Conservation (phyloP, 164 flowering plant species). For the Buxus sempervirens region DNA sequence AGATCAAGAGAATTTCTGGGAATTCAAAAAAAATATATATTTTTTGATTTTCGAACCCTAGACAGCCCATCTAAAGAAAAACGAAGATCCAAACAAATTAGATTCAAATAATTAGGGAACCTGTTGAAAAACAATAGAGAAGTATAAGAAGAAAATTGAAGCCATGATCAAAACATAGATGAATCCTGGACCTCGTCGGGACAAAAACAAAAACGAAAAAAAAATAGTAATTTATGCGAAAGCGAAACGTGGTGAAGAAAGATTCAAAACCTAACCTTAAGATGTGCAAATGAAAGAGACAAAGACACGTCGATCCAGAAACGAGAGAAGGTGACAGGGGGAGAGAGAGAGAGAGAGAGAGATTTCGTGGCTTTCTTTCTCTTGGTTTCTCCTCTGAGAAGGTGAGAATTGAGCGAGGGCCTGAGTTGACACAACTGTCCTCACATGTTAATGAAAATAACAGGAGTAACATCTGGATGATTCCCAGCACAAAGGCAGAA, state of each 20-base stretch:
- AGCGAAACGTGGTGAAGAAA: slow-evolving; percentile 1
- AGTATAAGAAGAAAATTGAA: background rate
- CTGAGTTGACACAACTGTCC: no score
- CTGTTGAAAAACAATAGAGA: background rate
- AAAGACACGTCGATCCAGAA: background rate
- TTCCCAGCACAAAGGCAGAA: no score
- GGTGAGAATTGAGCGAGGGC: no score
- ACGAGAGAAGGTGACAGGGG: background rate
- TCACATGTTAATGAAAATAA: no score
- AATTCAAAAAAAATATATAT: background rate
- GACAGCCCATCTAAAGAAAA: no score
- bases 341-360: background rate
- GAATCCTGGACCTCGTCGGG: background rate
- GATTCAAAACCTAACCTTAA: background rate
- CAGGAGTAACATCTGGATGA: no score
- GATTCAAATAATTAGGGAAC: background rate
- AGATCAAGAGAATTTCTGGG: background rate
- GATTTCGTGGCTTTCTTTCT: background rate
- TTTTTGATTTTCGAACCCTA: background rate
- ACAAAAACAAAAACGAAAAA: no score
- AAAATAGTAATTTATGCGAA: background rate
- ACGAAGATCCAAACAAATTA: background rate
- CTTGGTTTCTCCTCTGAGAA: background rate
- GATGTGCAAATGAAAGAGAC: background rate
- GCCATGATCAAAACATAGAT: no score